Evolutionary conservation across 352 stramenopile genomes (phyloP), one percentile per base, ranked within the genome.

Genomic region (Phytophthora cactorum): DNA sequence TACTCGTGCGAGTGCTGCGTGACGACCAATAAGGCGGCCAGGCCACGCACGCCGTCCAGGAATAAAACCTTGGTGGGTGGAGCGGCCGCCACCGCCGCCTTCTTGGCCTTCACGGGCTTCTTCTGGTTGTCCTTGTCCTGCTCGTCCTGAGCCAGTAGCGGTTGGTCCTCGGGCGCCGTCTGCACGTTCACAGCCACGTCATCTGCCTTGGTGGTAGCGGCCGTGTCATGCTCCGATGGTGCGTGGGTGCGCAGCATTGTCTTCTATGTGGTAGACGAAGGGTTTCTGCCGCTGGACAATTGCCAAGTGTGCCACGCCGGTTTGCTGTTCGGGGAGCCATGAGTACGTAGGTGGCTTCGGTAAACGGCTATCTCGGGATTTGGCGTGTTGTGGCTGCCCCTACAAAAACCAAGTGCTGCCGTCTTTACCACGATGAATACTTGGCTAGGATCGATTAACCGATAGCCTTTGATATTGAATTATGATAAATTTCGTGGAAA

Each of bases 1-100:
- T 79, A 72, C 52, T 78, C 75, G 46, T 77, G 60, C 15, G 66
- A 73, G 52, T 81, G 74, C 49, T 78, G 70, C 51, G 54, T 67
- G 39, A 74, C 66, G 22, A 81, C 70, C 8, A 75, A 31, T 7
- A 81, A 44, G 31, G 70, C 66, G 5, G 70, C 70, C 5, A 81
- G 59, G 8, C 74, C 74, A 15, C 74, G 74, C 12, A 81, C 38
- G 7, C 74, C 74, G 15, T 81, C 66, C 25, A 81, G 63, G 54
- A 81, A 81, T 32, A 78, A 25, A 11, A 81, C 70, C 50, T 77
- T 81, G 8, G 55, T 72, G 32, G 64, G 47, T 44, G 53, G 51
- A 1, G 53, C 47, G 14, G 47, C 52, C 5, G 52, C 70, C 27
- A 54, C 52, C n/a, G 52, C 47, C 27, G 63, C 57, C 47, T 72